Percentiles rank a stretch among this genome's conserved stretches.
These are phyloP conservation scores for Globisporangium megalacanthum DNA, from an alignment of 352 stramenopile genomes.

Conservation along the genomic window DNA sequence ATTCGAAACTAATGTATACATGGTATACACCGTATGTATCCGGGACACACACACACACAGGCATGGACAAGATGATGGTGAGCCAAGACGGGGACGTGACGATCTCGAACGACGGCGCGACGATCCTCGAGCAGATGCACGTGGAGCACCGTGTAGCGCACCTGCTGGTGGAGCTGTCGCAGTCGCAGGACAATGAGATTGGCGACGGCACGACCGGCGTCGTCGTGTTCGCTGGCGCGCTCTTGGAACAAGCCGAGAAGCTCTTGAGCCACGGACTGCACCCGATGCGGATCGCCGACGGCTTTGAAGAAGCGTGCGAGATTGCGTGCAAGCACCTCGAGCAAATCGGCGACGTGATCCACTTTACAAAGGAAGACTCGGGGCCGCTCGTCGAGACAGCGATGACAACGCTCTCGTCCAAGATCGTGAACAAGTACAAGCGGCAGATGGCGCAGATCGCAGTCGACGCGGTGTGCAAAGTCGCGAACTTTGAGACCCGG, in stretches of 20 bases:
- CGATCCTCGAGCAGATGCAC: slow-evolving; percentile 99
- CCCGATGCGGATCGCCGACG: slow-evolving; percentile 97
- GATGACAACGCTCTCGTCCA: slow-evolving; percentile 98
- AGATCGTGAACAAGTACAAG: slow-evolving; percentile 99
- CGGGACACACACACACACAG: slow-evolving; percentile 17
- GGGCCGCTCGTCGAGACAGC: slow-evolving; percentile 95
- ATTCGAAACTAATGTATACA: not conserved
- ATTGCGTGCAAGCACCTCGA: slow-evolving; percentile 95
- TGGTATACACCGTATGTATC: not conserved
- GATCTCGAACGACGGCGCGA: slow-evolving; percentile 99
- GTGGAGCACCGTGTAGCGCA: slow-evolving; percentile 98
- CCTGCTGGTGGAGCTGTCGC: slow-evolving; percentile 97
- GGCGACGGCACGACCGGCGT: slow-evolving; percentile 99
- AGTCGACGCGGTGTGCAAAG: slow-evolving; percentile 96
- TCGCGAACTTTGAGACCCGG: slow-evolving; percentile 97
- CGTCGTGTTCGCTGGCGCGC: slow-evolving; percentile 95
- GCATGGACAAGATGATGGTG: slow-evolving; percentile 99
- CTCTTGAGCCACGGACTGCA: slow-evolving; percentile 96
- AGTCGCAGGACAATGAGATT: slow-evolving; percentile 99
- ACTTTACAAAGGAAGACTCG: slow-evolving; percentile 95
- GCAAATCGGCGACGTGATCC: slow-evolving; percentile 93
- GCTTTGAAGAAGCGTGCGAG: slow-evolving; percentile 97
- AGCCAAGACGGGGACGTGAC: slow-evolving; percentile 98
- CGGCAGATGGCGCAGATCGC: slow-evolving; percentile 99
- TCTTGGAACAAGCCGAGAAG: slow-evolving; percentile 97